A percentile compares a stretch with the other conserved stretches of the same genome.
Evolutionary conservation across 140 eudicot species (phyloP).

Genomic region (Anethum foeniculum): DNA sequence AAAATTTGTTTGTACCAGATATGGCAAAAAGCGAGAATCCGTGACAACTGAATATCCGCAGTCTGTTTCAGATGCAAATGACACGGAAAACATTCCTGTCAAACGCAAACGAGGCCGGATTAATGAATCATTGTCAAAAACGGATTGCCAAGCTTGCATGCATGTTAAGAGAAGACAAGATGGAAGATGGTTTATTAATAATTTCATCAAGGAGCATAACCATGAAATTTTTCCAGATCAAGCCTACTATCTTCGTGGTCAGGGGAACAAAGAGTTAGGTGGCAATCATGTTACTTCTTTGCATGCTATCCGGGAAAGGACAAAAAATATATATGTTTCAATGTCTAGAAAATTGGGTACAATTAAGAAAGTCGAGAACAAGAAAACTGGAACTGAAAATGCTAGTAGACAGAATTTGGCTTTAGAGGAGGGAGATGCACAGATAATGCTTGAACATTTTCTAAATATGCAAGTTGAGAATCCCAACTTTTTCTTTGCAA

Average conservation of each 20-base stretch:
- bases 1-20: constrained; percentile 28
- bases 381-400: constrained; percentile 8
- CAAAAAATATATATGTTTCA: constrained; percentile 15
- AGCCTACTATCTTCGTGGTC: constrained; percentile 14
- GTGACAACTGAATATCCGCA: constrained; percentile 17
- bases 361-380: constrained; percentile 15
- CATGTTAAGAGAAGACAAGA: constrained; percentile 32
- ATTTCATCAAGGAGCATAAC: constrained; percentile 29
- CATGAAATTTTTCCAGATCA: constrained; percentile 27
- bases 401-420: constrained; percentile 11
- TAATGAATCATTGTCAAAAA: constrained; percentile 29
- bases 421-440: constrained; percentile 29
- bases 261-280: constrained; percentile 11
- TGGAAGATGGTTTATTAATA: constrained; percentile 25
- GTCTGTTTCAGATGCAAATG: constrained; percentile 15
- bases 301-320: constrained; percentile 16
- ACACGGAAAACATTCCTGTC: constrained; percentile 14
- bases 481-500: constrained; percentile 34
- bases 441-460: constrained; percentile 27
- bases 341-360: constrained; percentile 18
- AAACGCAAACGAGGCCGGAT: constrained; percentile 30
- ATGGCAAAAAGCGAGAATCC: constrained; percentile 23
- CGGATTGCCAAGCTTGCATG: constrained; percentile 39
- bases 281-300: constrained; percentile 7
- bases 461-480: constrained; percentile 30